Base-by-base conservation (phyloP, 345 rosid genomes). In the Lenwebbia sp. region DNA sequence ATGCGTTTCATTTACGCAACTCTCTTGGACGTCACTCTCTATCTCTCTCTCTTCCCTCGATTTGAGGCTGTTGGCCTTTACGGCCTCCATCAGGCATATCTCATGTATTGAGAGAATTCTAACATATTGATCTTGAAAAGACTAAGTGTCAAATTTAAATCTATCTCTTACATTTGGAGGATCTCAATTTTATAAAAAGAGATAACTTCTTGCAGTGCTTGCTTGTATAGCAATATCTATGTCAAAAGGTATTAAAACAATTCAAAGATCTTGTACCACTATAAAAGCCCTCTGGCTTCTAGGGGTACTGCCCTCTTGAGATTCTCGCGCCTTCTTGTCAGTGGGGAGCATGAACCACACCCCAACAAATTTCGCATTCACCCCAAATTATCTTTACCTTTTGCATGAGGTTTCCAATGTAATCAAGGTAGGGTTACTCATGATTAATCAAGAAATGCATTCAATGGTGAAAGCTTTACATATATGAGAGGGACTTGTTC, bases 291-390 rank as follows among this genome's bases (percentile, higher is more conserved):
- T 50, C 14, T 50, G 4, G 14, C 52, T 4, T 50, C 14, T 2
- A 50, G 14, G 4, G 14, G 13, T 12, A 1, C 1, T 3, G 13
- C 14, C 1, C 3, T 12, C 3, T 50, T 50, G 4, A 50, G 3
- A 50, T 11, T 50, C 4, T 12, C 14, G 52, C 51, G 4, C 52
- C 52, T 50, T 50, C 4, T 50, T 50, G 1, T 50, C 14, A 10
- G 3, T 50, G 12, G 1, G 14, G 3, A 50, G 4, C 3, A 50
- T 50, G 4, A 50, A 50, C 14, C 52, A 50, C 4, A 12, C 9
- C 52, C 13, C 3, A 50, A 50, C 4, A 50, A 50, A 50, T 37
- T 70, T 70, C 4, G 47, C 26, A 21, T 4, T 70, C 10, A 70
- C 47, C 47, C 5, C 13, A 7, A 70, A 37, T 21, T 37, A 5